These are phyloP conservation scores for Turritis glabra DNA, from an alignment of 345 rosid species.

Conservation along the genomic window DNA sequence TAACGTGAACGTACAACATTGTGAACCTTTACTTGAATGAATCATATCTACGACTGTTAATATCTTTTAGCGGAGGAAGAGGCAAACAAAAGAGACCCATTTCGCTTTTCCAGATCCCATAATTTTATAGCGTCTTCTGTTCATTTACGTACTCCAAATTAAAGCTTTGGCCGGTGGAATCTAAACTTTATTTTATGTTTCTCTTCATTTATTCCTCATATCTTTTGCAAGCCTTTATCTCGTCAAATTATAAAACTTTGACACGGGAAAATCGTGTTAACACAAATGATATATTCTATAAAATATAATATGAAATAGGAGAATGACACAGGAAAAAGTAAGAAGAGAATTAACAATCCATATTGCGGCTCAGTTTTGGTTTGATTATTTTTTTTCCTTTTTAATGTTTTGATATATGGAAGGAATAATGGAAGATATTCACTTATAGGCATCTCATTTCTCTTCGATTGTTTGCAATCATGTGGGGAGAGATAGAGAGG, in stretches of 20 bases:
- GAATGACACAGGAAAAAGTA: not conserved
- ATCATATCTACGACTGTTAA: not conserved
- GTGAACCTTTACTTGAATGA: not conserved
- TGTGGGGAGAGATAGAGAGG: not conserved
- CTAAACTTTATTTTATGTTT: not conserved
- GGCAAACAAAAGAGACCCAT: constrained; percentile 17
- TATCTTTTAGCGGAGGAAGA: constrained; percentile 3
- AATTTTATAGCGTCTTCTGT: constrained; percentile 1
- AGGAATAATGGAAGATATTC: not conserved
- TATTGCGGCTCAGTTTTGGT: no score
- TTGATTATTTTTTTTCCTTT: no score
- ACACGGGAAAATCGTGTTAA: constrained; percentile 25
- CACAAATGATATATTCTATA: not conserved
- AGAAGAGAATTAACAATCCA: not conserved
- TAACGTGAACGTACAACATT: not conserved
- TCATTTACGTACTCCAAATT: constrained; percentile 20
- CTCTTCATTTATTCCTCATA: not conserved
- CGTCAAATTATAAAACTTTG: not conserved
- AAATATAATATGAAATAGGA: not conserved
- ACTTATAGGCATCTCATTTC: not conserved
- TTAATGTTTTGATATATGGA: not conserved
- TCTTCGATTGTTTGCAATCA: not conserved
- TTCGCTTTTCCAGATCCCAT: constrained; percentile 22
- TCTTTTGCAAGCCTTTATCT: not conserved
- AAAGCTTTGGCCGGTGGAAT: constrained; percentile 31